Evolutionary conservation across 352 stramenopile species (phyloP).

Genomic region (Phytophthora pini): DNA sequence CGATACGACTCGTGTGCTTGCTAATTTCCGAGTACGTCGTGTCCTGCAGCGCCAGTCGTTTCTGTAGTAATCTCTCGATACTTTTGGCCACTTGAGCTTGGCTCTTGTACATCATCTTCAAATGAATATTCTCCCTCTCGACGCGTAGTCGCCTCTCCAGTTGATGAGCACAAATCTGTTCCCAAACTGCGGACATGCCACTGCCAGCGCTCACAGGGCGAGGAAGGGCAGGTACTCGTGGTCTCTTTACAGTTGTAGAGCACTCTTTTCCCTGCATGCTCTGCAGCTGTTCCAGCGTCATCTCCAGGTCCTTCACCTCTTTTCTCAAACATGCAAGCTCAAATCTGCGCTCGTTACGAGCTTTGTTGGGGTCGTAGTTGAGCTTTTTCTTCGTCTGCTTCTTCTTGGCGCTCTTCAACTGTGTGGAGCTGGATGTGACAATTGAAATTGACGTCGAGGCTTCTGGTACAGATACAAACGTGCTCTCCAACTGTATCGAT

Average conservation of each 20-base stretch:
- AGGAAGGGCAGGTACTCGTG: conserved; percentile 1
- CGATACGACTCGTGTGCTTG: conserved; percentile 33
- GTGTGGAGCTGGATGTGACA: not conserved
- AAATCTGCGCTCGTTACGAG: conserved; percentile 40
- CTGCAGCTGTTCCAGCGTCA: conserved; percentile 35
- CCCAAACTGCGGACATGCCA: conserved; percentile 36
- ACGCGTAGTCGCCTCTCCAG: conserved; percentile 25
- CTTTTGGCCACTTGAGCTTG: conserved; percentile 38
- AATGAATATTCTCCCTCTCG: conserved; percentile 44
- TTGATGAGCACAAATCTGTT: conserved; percentile 40
- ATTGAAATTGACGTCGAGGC: not conserved
- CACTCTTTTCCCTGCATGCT: conserved; percentile 13
- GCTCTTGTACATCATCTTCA: conserved; percentile 48
- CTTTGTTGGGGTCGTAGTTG: conserved; percentile 44
- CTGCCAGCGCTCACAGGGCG: conserved; percentile 1
- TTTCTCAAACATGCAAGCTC: conserved; percentile 43
- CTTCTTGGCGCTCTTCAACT: conserved; percentile 7
- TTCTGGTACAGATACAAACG: not conserved
- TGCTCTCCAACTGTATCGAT: conserved; percentile 16
- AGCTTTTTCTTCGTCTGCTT: conserved; percentile 48
- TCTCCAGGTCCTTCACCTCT: conserved; percentile 39
- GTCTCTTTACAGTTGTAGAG: conserved; percentile 17
- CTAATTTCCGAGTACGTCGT: conserved; percentile 31
- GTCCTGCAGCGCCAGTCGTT: conserved; percentile 25
- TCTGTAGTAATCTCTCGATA: conserved; percentile 38